Conservation (phyloP, 495 filamentous ascomycete genomes). For the Neurospora tetrasperma region DNA sequence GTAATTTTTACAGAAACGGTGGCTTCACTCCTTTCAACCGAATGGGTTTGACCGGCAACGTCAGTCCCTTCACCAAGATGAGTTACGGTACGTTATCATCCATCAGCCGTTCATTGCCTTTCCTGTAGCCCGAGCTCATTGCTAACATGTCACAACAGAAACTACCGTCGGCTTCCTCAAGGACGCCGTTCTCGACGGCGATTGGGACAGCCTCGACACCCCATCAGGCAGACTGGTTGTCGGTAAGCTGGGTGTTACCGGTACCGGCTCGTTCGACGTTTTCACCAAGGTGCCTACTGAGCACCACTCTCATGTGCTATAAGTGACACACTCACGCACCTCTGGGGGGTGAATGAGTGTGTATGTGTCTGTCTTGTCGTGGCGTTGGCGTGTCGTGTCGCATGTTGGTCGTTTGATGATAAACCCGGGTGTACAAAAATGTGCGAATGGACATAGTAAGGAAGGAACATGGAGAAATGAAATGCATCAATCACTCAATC, state of each 20-base stretch:
- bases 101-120: neutral
- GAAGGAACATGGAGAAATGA: neutral
- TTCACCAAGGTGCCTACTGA: constrained; percentile 41
- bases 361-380: neutral
- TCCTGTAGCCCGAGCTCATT: neutral
- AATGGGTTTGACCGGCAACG: constrained; percentile 69
- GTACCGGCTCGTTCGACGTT: constrained; percentile 88
- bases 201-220: constrained; percentile 77
- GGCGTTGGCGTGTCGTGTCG: neutral
- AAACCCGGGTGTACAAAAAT: neutral
- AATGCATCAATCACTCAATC: neutral
- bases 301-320: constrained; percentile 11
- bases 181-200: constrained; percentile 80
- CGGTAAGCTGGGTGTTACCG: constrained; percentile 68
- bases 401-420: neutral
- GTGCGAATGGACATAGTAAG: neutral
- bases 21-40: constrained; percentile 85
- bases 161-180: constrained; percentile 88
- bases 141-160: constrained; percentile 31
- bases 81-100: constrained; percentile 53
- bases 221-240: constrained; percentile 84
- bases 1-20: constrained; percentile 44
- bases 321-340: neutral
- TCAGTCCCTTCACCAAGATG: constrained; percentile 93
- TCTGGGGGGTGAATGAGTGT: neutral